phyloP scores from a whole-genome alignment of 768 basidiomycete genomes.

The Lactarius trivialis region DNA sequence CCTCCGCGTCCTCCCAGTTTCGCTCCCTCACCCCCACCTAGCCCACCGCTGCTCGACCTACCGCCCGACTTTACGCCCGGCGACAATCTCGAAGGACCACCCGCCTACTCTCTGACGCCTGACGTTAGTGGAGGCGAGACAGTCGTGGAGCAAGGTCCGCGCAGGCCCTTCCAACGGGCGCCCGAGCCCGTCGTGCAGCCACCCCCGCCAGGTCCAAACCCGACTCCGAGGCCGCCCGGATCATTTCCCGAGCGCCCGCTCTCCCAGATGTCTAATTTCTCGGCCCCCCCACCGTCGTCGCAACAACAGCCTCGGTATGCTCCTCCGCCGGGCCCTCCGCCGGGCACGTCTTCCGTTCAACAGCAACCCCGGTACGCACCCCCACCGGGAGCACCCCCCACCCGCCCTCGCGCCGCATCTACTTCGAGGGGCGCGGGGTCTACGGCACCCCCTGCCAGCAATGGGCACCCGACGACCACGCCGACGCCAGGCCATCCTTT shows the following conservation, averaged over 20 bases:
- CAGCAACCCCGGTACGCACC: conserved; percentile 29
- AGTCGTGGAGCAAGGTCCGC: conserved; percentile 56
- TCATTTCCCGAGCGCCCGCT: background rate
- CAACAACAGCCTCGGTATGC: conserved; percentile 25
- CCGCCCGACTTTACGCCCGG: conserved; percentile 1
- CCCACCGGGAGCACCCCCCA: conserved; percentile 28
- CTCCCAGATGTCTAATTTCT: background rate
- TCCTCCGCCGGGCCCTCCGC: conserved; percentile 30
- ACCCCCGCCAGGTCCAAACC: conserved; percentile 1
- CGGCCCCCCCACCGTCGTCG: too few species aligned
- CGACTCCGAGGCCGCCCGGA: conserved; percentile 18
- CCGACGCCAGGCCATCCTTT: conserved; percentile 66
- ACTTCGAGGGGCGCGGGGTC: conserved; percentile 7
- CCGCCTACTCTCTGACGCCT: conserved; percentile 60
- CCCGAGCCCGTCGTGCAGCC: conserved; percentile 22
- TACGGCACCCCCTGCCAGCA: conserved; percentile 32
- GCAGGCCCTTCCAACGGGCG: conserved; percentile 51
- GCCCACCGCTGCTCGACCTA: background rate
- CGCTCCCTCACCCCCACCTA: background rate
- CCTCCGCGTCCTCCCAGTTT: background rate
- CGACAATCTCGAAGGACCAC: conserved; percentile 51
- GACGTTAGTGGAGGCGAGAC: conserved; percentile 50
- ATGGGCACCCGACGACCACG: conserved; percentile 54
- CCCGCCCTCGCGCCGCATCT: conserved; percentile 18
- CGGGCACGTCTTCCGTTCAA: conserved; percentile 1